Evolutionary conservation across 75 land plant species (phyloP).

Genomic region (Adiantum capillusveneris): DNA sequence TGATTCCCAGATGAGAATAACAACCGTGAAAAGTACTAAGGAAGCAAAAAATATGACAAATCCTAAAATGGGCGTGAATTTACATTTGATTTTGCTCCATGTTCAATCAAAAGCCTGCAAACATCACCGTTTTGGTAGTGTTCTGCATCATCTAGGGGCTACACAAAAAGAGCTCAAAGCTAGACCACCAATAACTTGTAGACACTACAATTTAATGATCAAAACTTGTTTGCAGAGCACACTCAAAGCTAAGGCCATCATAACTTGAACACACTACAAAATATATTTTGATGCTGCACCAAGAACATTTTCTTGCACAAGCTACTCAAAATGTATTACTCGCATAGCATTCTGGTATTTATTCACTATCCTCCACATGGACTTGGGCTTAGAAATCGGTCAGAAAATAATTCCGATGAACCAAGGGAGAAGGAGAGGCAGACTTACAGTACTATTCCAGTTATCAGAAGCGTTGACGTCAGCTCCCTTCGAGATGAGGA

Average conservation of each 20-base stretch:
- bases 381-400: not conserved
- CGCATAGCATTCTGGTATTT: not conserved
- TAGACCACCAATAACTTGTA: too few relatives aligned
- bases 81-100: constrained; percentile 5
- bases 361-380: too few relatives aligned
- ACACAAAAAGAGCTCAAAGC: constrained; percentile 1
- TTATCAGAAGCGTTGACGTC: constrained; percentile 71
- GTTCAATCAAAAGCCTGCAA: constrained; percentile 10
- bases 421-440: not conserved
- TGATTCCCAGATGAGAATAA: too few relatives aligned
- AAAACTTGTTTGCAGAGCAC: not conserved
- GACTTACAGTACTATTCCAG: constrained; percentile 89
- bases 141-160: constrained; percentile 24
- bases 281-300: not conserved
- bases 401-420: not conserved
- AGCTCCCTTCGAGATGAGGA: constrained; percentile 56
- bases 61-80: too few relatives aligned
- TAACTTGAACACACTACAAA: not conserved
- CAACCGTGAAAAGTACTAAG: too few relatives aligned
- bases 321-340: not conserved
- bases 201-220: not conserved
- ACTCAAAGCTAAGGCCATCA: not conserved
- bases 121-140: constrained; percentile 15
- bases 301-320: not conserved
- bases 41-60: too few relatives aligned